A percentile compares a stretch with the other conserved stretches of the same genome.
These are phyloP conservation scores for Pseudoscleropodium purum DNA, from an alignment of 225 moss, liverwort and hornwort species.

Conservation along the genomic window DNA sequence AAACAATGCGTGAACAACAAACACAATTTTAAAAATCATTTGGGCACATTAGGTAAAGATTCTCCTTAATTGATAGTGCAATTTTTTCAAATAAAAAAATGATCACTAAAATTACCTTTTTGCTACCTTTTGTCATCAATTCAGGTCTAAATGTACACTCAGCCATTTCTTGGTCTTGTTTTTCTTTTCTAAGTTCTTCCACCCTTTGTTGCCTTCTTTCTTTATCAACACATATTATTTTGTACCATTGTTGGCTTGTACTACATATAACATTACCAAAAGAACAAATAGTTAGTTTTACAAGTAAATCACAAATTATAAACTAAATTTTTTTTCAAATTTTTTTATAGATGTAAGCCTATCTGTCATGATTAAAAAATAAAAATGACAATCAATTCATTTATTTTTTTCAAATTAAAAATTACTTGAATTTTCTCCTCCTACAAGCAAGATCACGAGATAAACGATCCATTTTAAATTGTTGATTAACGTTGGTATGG, in stretches of 20 bases:
- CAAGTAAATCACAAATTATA: neutral
- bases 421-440: conserved; percentile 72
- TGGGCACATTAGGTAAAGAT: neutral
- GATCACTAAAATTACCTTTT: conserved; percentile 28
- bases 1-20: neutral
- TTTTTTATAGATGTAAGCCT: no score
- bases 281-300: neutral
- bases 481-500: conserved; percentile 33
- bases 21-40: neutral
- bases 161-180: conserved; percentile 72
- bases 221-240: conserved; percentile 70
- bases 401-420: neutral
- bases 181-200: conserved; percentile 67
- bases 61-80: fast-evolving
- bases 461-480: conserved; percentile 80
- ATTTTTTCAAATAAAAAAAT: no score
- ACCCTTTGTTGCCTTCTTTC: conserved; percentile 60
- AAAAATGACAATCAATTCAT: neutral
- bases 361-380: no score
- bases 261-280: conserved; percentile 11
- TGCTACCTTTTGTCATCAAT: conserved; percentile 33
- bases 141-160: conserved; percentile 94
- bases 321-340: neutral
- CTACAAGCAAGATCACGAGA: conserved; percentile 71
- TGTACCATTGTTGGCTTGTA: conserved; percentile 84